Evolutionary conservation across 768 basidiomycete genomes (phyloP), one percentile per base, ranked within the genome.

Genomic region (Hypsizygus marmoreus): DNA sequence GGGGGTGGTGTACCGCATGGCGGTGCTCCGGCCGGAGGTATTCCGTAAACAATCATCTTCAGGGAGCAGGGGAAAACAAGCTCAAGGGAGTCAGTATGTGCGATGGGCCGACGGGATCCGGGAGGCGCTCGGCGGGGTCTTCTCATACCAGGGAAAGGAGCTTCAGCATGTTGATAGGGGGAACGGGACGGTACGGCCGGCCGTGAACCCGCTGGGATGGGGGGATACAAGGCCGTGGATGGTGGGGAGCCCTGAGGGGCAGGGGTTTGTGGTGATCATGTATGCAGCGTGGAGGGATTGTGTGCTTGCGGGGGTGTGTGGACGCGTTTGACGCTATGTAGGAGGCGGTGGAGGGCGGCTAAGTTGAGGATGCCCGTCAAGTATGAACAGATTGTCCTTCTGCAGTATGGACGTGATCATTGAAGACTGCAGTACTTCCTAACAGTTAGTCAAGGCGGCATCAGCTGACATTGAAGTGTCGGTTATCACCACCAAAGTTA

Each of bases 211-310:
- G 0, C 53, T 73, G 14, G 53, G 50, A 2, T 67, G 64, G 67
- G 42, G 48, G 4, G 69, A 70, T 44, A 57, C 43, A 4, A 58
- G 43, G 9, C 67, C 68, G 11, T 66, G 57, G 20, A 67, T 64
- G 9, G 39, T 62, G n/a, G 70, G 71, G 8, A 69, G 66, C 41
- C 69, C 71, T 0, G 71, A 73, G 43, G 71, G 69, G 0, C 59
- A 73, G 29, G 62, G 59, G 34, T 70, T 73, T 44, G 67, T 67
- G 1, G 65, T 67, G 14, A 32, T 71, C 50, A 45, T 71, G 60
- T 71, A 70, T 46, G 55, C 69, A 2, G 70, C 69, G 3, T 73
- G 69, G 69, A 56, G 71, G 40, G 71, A 71, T 41, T 73, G 70
- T 29, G 60, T 71, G 5, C 22, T 45, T 5, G 43, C 43, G 12